These are phyloP conservation scores for Geotrichum reessii DNA, from an alignment of 1,139 yeast genomes.

Conservation along the genomic window DNA sequence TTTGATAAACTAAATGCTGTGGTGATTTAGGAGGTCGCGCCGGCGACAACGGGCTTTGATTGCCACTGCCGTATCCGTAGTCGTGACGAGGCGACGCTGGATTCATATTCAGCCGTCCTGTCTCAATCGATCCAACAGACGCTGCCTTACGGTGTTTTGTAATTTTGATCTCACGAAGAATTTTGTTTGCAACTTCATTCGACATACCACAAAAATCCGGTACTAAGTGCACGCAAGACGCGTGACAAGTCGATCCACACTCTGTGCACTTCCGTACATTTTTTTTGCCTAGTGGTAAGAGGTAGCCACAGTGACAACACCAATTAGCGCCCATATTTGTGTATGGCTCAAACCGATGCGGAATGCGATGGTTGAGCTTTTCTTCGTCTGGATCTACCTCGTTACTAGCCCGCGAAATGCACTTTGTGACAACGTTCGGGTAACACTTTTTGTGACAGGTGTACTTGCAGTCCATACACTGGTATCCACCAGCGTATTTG, in stretches of 20 bases:
- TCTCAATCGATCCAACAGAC: background rate
- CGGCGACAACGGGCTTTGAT: background rate
- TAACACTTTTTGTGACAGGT: constrained; percentile 94
- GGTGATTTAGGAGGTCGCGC: constrained; percentile 16
- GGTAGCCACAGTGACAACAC: constrained; percentile 98
- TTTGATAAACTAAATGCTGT: constrained; percentile 16
- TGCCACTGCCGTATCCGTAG: background rate
- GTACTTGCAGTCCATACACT: constrained; percentile 92
- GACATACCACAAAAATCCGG: constrained; percentile 99
- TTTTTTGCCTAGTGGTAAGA: constrained; percentile 90
- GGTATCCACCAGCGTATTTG: constrained; percentile 81
- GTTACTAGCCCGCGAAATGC: constrained; percentile 85
- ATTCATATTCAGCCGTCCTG: background rate
- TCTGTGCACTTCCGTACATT: constrained; percentile 93
- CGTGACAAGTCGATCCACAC: constrained; percentile 92
- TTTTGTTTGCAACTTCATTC: constrained; percentile 92
- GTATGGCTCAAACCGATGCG: constrained; percentile 88
- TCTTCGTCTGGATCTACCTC: constrained; percentile 83
- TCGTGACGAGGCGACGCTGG: background rate
- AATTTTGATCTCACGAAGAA: constrained; percentile 74
- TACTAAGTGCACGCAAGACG: constrained; percentile 86
- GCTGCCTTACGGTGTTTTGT: constrained; percentile 51
- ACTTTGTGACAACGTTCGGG: constrained; percentile 88
- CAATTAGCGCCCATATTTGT: constrained; percentile 94
- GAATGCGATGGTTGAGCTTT: constrained; percentile 89